A percentile compares a stretch with the other conserved stretches of the same genome.
These are phyloP conservation scores for Aspergillus ellipticus DNA, from an alignment of 495 filamentous ascomycete genomes.

Conservation along the genomic window DNA sequence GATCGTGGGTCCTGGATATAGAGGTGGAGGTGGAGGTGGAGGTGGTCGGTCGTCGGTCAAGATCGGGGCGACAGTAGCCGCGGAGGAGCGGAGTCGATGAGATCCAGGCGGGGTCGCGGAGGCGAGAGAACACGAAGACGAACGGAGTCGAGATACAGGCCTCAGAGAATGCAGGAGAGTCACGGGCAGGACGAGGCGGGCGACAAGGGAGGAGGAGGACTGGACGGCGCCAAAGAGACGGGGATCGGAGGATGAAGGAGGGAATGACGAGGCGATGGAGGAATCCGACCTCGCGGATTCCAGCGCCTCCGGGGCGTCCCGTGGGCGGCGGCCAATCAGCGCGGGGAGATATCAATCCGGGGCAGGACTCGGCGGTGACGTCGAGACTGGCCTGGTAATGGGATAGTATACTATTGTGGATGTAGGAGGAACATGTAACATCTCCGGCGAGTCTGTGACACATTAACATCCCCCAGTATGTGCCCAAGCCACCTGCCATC, in stretches of 20 bases:
- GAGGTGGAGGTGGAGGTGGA: background rate
- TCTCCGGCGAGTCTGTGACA: too few relatives aligned
- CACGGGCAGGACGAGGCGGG: background rate
- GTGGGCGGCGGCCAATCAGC: constrained; percentile 20
- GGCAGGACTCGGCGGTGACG: constrained; percentile 12
- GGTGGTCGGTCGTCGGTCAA: background rate
- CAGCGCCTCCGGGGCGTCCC: constrained; percentile 20
- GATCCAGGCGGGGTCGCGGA: background rate
- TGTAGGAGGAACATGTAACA: too few relatives aligned
- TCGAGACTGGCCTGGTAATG: constrained; percentile 6
- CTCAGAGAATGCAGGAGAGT: background rate
- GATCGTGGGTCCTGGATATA: constrained; percentile 2
- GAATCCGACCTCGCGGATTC: background rate
- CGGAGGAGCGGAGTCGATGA: background rate
- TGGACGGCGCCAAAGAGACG: background rate
- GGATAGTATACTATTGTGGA: too few relatives aligned
- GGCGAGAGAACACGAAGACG: background rate
- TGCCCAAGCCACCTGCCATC: too few relatives aligned
- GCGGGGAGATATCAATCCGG: constrained; percentile 10
- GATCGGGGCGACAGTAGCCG: background rate
- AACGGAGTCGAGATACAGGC: background rate
- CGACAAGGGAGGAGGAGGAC: constrained; percentile 1
- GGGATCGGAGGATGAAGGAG: background rate
- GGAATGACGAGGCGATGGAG: background rate
- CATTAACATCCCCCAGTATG: too few relatives aligned